Evolutionary conservation across 2,329 filamentous ascomycete species (phyloP), one percentile per base, ranked within the genome.

Genomic region (Coniochaeta hoffmannii): DNA sequence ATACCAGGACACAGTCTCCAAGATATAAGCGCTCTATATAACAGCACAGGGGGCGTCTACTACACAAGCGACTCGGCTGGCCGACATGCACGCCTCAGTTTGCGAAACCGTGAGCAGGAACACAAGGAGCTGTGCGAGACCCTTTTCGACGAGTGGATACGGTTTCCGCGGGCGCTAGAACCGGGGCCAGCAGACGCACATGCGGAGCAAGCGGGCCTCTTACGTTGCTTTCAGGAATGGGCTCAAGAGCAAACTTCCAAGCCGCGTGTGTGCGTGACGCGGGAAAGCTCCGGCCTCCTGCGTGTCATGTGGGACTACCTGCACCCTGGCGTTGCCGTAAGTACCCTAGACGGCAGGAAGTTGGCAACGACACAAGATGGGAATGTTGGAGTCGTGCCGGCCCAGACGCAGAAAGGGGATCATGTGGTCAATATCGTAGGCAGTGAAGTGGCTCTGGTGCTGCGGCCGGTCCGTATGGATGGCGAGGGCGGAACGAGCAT

Each of bases 301-400:
- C 32, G 53, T 9, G 26, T 57, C 28, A 54, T 57, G 52, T 54
- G 46, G 44, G 53, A 54, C 14, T 57, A 57, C 24, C 30, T 54
- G 17, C 32, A 24, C 17, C 50, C 36, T 4, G 19, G 36, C 36
- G 19, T 41, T 14, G 8, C 36, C 12, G 12, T 24, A 22, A 41
- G 36, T 17, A 41, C 17, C 11, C 36, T 41, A 4, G 36, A 41
- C 19, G 36, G 36, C 5, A n/a, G 36, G 36, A 19, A 19, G 19
- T 15, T 41, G n/a, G 36, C 36, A 22, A 41, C 36, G 19, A 41
- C 7, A 10, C 36, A 6, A 2, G 10, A 6, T 3, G 36, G 36
- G 24, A 41, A 41, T 24, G 5, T 41, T 24, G 36, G 36, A 2
- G 36, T 41, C 24, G 36, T 41, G 17, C 36, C 36, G 17, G 36